A percentile compares a stretch with the other conserved stretches of the same genome.
These are phyloP conservation scores for Ramalina peruviana DNA, from an alignment of 495 filamentous ascomycete species.

Conservation along the genomic window DNA sequence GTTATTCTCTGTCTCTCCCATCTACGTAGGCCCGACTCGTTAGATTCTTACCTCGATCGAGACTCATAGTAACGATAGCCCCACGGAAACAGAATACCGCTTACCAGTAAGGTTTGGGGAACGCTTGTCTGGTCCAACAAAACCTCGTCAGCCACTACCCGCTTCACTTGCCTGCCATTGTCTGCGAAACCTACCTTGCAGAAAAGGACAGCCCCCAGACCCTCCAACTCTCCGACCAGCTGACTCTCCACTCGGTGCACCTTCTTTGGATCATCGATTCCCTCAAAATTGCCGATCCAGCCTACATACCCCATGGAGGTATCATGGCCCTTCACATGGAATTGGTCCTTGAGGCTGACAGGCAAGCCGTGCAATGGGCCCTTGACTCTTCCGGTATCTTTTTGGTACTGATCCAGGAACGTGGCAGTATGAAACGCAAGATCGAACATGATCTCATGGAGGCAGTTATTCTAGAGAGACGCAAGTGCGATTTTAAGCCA, in stretches of 20 bases:
- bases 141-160: background rate
- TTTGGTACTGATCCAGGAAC: constrained; percentile 17
- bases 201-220: constrained; percentile 23
- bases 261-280: constrained; percentile 3
- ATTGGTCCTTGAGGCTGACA: constrained; percentile 19
- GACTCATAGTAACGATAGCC: too few relatives aligned
- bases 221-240: constrained; percentile 10
- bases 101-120: constrained; percentile 16
- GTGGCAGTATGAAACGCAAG: constrained; percentile 3
- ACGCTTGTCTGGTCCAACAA: constrained; percentile 20
- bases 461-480: constrained; percentile 10
- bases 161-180: background rate
- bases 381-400: constrained; percentile 11
- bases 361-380: constrained; percentile 20
- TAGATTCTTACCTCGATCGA: too few relatives aligned
- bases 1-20: constrained; percentile 33
- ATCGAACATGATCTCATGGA: constrained; percentile 12
- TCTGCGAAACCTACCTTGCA: constrained; percentile 15
- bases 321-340: constrained; percentile 11
- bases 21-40: background rate
- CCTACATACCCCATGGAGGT: constrained; percentile 21
- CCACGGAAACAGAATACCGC: background rate
- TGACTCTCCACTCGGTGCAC: constrained; percentile 11
- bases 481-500: background rate
- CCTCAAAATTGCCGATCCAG: constrained; percentile 22